These are phyloP conservation scores for Backusella liffmaniae DNA, from an alignment of 192 early-diverging fungal species.

Conservation along the genomic window DNA sequence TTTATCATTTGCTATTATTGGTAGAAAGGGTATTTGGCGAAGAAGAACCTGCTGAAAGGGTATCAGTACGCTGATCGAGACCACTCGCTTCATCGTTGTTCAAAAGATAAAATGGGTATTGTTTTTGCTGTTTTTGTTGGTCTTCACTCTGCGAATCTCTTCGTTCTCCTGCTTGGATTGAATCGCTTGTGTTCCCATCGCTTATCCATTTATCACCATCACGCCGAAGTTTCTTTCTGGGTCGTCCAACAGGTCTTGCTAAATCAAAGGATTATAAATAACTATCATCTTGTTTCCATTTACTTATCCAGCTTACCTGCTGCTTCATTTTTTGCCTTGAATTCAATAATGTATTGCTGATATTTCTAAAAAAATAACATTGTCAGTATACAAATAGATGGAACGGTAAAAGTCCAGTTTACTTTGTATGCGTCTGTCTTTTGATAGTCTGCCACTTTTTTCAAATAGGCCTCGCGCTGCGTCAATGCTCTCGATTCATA, in stretches of 20 bases:
- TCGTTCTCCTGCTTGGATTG: neutral
- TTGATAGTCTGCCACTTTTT: constrained; percentile 32
- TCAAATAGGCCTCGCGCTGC: constrained; percentile 34
- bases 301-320: constrained; percentile 9
- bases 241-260: constrained; percentile 30
- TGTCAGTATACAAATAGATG: neutral
- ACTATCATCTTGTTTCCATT: neutral
- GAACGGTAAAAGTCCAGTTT: neutral
- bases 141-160: neutral
- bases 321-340: constrained; percentile 40
- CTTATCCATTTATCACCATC: neutral
- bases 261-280: neutral
- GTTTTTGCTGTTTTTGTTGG: neutral
- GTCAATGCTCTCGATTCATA: constrained; percentile 31
- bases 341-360: constrained; percentile 40
- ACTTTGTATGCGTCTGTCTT: constrained; percentile 37
- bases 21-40: neutral
- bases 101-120: constrained; percentile 22
- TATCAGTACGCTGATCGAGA: neutral
- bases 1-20: neutral
- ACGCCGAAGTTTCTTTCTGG: constrained; percentile 15
- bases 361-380: constrained; percentile 24
- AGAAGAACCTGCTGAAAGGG: neutral
- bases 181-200: neutral
- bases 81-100: constrained; percentile 13